Percentiles rank a stretch among this genome's conserved stretches.
phyloP scores from a whole-genome alignment of 306 rosid genomes.

The Benincasa hispida region DNA sequence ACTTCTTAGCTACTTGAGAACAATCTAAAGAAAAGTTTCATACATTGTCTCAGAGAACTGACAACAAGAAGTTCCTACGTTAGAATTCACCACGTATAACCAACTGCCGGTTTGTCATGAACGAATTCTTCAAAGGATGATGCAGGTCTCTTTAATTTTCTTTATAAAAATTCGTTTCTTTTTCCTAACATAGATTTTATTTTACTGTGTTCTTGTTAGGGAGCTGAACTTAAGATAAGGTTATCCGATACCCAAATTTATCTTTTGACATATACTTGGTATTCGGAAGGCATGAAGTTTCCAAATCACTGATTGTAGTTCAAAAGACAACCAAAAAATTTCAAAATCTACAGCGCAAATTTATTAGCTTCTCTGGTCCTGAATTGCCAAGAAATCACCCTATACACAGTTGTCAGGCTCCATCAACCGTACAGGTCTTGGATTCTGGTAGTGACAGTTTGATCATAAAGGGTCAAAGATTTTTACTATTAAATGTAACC shows the following conservation, averaged over 20 bases:
- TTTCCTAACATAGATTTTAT: neutral
- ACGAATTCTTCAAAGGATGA: neutral
- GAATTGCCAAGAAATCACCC: neutral
- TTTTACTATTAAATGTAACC: neutral
- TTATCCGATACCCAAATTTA: neutral
- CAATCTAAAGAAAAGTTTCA: neutral
- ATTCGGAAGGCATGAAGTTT: neutral
- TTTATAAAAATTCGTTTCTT: neutral
- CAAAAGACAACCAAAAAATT: neutral
- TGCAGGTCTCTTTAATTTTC: neutral
- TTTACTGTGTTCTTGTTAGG: neutral
- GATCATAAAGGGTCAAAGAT: neutral
- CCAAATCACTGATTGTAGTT: neutral
- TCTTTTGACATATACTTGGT: neutral
- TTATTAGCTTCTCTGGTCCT: neutral
- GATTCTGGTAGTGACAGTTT: neutral
- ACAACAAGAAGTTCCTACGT: neutral
- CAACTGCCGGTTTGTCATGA: neutral
- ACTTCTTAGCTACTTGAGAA: neutral
- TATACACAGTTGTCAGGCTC: neutral
- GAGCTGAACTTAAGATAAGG: neutral
- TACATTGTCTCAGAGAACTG: neutral
- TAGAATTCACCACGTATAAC: neutral
- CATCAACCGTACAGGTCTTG: neutral
- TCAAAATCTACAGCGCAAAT: neutral